phyloP scores from a whole-genome alignment of 331 rosid species.

The Malus hybrid region DNA sequence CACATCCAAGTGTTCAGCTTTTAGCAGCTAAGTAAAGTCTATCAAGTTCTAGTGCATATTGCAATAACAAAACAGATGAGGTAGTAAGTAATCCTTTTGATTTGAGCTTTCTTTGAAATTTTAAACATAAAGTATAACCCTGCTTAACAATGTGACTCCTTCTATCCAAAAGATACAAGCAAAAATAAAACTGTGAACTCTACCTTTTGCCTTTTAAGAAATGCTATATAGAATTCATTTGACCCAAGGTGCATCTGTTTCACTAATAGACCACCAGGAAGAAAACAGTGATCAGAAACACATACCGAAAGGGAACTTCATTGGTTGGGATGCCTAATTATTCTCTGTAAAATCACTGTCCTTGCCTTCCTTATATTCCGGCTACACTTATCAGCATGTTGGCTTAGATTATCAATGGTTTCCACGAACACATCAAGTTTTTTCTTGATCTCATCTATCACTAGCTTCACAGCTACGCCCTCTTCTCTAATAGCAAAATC shows the following conservation, averaged over 20 bases:
- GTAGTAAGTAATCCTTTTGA: neutral
- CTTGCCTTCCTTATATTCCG: slow-evolving; percentile 60
- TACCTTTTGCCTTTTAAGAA: neutral
- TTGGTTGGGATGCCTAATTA: slow-evolving; percentile 31
- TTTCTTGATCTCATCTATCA: slow-evolving; percentile 75
- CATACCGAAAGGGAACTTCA: slow-evolving; percentile 23
- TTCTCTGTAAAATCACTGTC: slow-evolving; percentile 54
- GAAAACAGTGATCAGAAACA: slow-evolving; percentile 7
- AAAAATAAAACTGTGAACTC: neutral
- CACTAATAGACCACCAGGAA: neutral
- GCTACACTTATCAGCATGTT: slow-evolving; percentile 59
- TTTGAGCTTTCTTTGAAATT: neutral
- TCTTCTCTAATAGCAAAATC: slow-evolving; percentile 63
- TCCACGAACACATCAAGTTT: slow-evolving; percentile 41
- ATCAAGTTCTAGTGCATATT: neutral
- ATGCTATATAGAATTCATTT: neutral
- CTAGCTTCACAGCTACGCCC: slow-evolving; percentile 47
- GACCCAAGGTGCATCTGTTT: slow-evolving; percentile 1
- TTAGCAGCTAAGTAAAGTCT: neutral
- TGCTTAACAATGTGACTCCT: slow-evolving; percentile 7
- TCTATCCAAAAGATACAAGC: neutral
- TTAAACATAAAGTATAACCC: neutral
- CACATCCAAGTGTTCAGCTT: neutral
- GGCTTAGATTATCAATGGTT: slow-evolving; percentile 48
- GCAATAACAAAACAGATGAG: neutral